phyloP scores from a whole-genome alignment of 2,329 filamentous ascomycete genomes.

The Pseudogymnoascus sp. region DNA sequence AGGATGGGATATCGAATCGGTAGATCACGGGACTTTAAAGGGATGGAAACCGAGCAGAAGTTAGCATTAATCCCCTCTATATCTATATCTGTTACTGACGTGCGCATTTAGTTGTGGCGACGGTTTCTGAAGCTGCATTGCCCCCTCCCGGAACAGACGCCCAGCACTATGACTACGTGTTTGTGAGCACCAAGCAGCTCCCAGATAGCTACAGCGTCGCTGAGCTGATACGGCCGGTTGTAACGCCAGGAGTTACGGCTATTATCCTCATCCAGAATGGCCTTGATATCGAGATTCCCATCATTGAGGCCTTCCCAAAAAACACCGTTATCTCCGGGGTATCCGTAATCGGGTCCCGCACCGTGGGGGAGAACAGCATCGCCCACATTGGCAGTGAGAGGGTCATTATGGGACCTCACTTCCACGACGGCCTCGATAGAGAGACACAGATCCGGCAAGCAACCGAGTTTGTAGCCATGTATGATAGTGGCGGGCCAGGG shows the following conservation, averaged over 20 bases:
- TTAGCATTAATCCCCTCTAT: constrained; percentile 4
- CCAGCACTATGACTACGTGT: constrained; percentile 22
- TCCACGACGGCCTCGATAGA: constrained; percentile 15
- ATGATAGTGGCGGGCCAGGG: constrained; percentile 19
- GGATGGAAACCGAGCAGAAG: constrained; percentile 20
- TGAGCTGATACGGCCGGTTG: constrained; percentile 21
- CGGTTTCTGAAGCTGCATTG: background rate
- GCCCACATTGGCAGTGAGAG: constrained; percentile 20
- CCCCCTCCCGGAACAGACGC: constrained; percentile 9
- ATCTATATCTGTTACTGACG: background rate
- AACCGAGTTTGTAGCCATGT: constrained; percentile 20
- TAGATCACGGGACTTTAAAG: constrained; percentile 21
- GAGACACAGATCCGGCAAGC: constrained; percentile 13
- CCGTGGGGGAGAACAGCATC: constrained; percentile 18
- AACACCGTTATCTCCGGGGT: constrained; percentile 23
- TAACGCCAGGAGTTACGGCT: constrained; percentile 22
- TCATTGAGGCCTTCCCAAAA: constrained; percentile 19
- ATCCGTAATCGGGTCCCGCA: constrained; percentile 21
- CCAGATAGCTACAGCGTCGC: constrained; percentile 26
- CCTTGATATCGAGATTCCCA: constrained; percentile 24
- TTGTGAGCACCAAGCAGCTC: constrained; percentile 28
- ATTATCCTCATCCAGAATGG: constrained; percentile 28
- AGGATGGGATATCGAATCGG: constrained; percentile 22
- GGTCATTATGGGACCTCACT: constrained; percentile 19
- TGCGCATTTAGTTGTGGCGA: background rate